Conservation (phyloP, 2,329 filamentous ascomycete species). For the Fusarium verrucosum region DNA sequence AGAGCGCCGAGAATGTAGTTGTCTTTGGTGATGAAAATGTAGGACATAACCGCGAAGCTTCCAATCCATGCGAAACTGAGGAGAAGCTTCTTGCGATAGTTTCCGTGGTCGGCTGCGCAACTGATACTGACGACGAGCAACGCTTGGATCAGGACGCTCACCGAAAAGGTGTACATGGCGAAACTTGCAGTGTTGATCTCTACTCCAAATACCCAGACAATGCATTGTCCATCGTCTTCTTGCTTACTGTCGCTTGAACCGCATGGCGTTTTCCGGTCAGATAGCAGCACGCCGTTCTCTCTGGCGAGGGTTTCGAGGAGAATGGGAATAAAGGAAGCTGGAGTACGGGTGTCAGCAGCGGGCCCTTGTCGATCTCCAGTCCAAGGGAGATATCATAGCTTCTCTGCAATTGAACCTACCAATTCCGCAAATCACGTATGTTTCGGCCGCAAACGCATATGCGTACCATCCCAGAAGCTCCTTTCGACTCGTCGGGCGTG, state of each 20-base stretch:
- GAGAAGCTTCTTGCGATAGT: constrained; percentile 87
- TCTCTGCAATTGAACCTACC: constrained; percentile 63
- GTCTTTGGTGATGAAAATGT: constrained; percentile 78
- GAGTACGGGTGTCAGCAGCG: constrained; percentile 7
- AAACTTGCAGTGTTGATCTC: constrained; percentile 97
- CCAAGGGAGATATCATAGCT: background rate
- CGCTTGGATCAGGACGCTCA: constrained; percentile 89
- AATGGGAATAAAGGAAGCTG: constrained; percentile 94
- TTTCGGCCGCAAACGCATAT: constrained; percentile 95
- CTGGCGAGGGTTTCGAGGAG: constrained; percentile 92
- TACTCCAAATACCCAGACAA: constrained; percentile 81
- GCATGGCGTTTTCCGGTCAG: constrained; percentile 80
- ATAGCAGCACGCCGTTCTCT: constrained; percentile 87
- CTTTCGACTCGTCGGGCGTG: constrained; percentile 83
- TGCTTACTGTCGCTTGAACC: constrained; percentile 67
- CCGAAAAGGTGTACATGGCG: constrained; percentile 97
- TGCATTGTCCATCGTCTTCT: constrained; percentile 72
- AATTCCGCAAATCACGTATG: constrained; percentile 84
- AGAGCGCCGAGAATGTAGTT: constrained; percentile 84
- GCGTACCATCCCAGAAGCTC: constrained; percentile 95
- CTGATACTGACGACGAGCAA: constrained; percentile 95
- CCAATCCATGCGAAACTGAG: constrained; percentile 86
- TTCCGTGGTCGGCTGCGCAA: constrained; percentile 93
- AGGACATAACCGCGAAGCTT: constrained; percentile 85
- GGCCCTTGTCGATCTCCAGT: background rate